phyloP scores from a whole-genome alignment of 371 early-diverging fungal species.

The Neoconidiobolus thromboides region DNA sequence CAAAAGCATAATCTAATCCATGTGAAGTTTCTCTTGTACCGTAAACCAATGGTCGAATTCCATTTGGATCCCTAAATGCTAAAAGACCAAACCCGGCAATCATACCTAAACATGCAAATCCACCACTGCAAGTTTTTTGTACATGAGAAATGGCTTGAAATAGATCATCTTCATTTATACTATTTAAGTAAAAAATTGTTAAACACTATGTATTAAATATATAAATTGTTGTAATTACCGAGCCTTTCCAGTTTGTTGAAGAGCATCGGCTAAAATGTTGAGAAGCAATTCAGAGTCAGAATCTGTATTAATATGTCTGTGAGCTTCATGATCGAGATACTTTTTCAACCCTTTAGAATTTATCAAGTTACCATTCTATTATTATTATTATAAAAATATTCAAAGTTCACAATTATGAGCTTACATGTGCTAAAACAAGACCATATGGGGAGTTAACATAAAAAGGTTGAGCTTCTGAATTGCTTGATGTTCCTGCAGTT shows the following conservation, averaged over 20 bases:
- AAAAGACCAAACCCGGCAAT: conserved; percentile 84
- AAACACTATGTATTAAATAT: not conserved
- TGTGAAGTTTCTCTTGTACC: conserved; percentile 46
- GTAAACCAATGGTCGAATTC: conserved; percentile 83
- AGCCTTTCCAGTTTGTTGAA: conserved; percentile 85
- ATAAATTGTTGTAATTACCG: conserved; percentile 20
- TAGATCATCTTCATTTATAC: conserved; percentile 92
- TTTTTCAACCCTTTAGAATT: conserved; percentile 71
- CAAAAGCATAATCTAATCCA: conserved; percentile 83
- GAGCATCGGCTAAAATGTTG: conserved; percentile 84
- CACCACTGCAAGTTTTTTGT: conserved; percentile 67
- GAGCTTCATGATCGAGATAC: conserved; percentile 79
- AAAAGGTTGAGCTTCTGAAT: conserved; percentile 94
- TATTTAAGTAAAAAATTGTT: conserved; percentile 9
- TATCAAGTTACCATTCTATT: conserved; percentile 88
- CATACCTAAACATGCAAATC: conserved; percentile 88
- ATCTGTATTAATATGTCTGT: conserved; percentile 96
- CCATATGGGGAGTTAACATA: conserved; percentile 98
- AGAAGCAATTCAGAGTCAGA: conserved; percentile 92
- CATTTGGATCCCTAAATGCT: conserved; percentile 86
- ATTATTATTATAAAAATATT: not conserved
- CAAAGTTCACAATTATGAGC: not conserved
- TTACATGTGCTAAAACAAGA: conserved; percentile 86
- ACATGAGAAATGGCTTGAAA: conserved; percentile 76
- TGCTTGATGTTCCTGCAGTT: conserved; percentile 84